Evolutionary conservation across 192 early-diverging fungal genomes (phyloP).

Genomic region (Podila clonocystis): DNA sequence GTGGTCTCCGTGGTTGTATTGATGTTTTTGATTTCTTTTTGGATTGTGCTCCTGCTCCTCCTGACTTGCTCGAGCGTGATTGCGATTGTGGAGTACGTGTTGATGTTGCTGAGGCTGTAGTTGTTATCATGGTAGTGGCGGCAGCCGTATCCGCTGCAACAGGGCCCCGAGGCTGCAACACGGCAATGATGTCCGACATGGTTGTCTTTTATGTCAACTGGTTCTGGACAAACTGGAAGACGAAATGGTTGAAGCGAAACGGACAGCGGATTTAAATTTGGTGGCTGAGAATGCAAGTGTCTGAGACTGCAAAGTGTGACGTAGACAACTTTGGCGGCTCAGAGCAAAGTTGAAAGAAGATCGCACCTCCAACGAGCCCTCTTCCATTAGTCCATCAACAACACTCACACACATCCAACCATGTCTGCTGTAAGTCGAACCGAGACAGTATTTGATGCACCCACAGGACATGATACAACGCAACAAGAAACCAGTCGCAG

Average conservation of each 20-base stretch:
- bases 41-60: background rate
- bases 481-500: too few relatives aligned
- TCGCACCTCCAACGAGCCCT: background rate
- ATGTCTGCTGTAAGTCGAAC: conserved; percentile 34
- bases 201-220: background rate
- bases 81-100: background rate
- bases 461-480: background rate
- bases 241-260: background rate
- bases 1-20: background rate
- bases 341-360: background rate
- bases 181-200: conserved; percentile 36
- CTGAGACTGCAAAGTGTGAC: too few relatives aligned
- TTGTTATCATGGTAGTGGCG: background rate
- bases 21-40: background rate
- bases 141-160: background rate
- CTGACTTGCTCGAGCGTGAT: background rate
- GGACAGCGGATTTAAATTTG: background rate
- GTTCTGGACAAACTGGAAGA: background rate
- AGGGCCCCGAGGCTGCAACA: background rate
- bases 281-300: conserved; percentile 2
- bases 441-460: background rate
- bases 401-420: background rate
- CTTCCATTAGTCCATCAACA: background rate
- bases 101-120: background rate
- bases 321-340: background rate